phyloP scores from a whole-genome alignment of 257 asterid species.

The Eustoma russellianum region DNA sequence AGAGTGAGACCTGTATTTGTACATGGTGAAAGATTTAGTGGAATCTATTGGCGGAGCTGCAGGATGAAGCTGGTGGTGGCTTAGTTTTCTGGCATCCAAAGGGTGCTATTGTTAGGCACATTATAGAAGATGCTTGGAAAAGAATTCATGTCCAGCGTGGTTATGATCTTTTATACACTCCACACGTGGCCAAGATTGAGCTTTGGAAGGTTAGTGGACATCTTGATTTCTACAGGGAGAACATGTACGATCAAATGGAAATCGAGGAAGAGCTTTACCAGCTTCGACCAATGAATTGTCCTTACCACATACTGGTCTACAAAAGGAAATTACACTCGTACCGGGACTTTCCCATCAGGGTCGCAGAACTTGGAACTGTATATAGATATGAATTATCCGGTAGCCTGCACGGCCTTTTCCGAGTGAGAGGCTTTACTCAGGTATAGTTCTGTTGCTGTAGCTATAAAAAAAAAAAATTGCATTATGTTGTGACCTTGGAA shows the following conservation, averaged over 20 bases:
- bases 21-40: too few species aligned
- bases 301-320: conserved; percentile 88
- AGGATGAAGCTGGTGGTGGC: conserved; percentile 99
- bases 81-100: conserved; percentile 99
- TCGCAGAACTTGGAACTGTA: conserved; percentile 98
- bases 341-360: conserved; percentile 88
- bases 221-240: conserved; percentile 87
- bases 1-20: not conserved
- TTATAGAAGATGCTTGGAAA: conserved; percentile 92
- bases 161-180: conserved; percentile 86
- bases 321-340: conserved; percentile 70
- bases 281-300: conserved; percentile 99
- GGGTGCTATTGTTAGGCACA: conserved; percentile 80
- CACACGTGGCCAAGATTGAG: conserved; percentile 95
- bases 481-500: too few species aligned
- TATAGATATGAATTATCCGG: conserved; percentile 95
- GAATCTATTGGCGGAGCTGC: conserved; percentile 14
- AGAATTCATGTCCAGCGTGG: conserved; percentile 66
- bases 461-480: too few species aligned
- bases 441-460: conserved; percentile 19
- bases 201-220: conserved; percentile 97
- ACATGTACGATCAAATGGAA: conserved; percentile 91
- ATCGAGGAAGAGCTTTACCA: conserved; percentile 88
- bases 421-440: conserved; percentile 98
- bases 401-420: conserved; percentile 93